Evolutionary conservation across 345 rosid species (phyloP).

Genomic region (Salix purpurea): DNA sequence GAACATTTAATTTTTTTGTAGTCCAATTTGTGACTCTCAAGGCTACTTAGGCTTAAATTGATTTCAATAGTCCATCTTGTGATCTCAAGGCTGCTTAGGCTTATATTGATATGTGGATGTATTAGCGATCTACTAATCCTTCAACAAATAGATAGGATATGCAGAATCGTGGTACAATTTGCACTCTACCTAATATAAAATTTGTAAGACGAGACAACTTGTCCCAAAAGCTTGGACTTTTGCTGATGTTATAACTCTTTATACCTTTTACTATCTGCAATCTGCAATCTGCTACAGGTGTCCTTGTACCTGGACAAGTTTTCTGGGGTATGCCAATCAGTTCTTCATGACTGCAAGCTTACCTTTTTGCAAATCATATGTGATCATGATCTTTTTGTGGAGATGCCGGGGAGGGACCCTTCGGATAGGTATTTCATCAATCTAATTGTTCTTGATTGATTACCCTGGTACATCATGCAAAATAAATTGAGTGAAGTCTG

Average conservation of each 20-base stretch:
- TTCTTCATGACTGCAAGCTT: conserved; percentile 94
- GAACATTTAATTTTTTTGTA: too few species aligned
- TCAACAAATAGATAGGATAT: too few species aligned
- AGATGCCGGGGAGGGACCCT: conserved; percentile 99
- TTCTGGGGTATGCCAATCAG: conserved; percentile 96
- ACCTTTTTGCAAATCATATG: conserved; percentile 90
- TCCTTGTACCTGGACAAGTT: conserved; percentile 95
- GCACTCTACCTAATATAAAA: too few species aligned
- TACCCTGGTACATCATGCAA: too few species aligned
- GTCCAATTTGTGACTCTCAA: too few species aligned
- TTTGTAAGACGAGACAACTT: too few species aligned
- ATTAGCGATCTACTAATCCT: too few species aligned
- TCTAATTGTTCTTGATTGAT: background rate
- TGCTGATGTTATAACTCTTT: background rate
- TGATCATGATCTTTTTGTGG: conserved; percentile 98
- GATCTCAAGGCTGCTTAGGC: too few species aligned
- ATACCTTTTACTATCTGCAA: background rate
- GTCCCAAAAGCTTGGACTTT: background rate
- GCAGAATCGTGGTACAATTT: too few species aligned
- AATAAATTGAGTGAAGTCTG: background rate
- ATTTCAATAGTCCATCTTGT: too few species aligned
- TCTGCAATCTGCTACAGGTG: conserved; percentile 54
- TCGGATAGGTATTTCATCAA: conserved; percentile 71
- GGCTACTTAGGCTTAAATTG: too few species aligned
- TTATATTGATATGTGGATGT: too few species aligned